phyloP scores from a whole-genome alignment of 768 basidiomycete genomes.

The Hebeloma cylindrosporum region DNA sequence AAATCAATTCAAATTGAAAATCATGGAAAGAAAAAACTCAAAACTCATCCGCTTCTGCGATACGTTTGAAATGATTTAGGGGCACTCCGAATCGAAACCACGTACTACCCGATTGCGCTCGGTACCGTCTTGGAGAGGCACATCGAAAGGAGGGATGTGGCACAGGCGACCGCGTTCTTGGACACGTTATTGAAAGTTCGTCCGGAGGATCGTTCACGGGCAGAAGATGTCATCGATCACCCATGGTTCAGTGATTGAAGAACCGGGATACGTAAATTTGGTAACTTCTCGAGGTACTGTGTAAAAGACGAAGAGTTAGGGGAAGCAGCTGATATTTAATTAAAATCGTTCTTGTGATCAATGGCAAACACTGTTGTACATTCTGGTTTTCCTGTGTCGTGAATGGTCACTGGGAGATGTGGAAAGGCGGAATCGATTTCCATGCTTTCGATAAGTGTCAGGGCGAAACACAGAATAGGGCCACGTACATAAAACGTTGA shows the following conservation, averaged over 20 bases:
- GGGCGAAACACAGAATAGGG: neutral
- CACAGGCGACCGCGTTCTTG: slow-evolving; percentile 19
- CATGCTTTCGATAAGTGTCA: neutral
- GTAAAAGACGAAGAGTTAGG: neutral
- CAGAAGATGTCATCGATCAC: slow-evolving; percentile 22
- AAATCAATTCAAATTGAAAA: too few relatives aligned
- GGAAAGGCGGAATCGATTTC: too few relatives aligned
- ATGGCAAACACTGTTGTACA: too few relatives aligned
- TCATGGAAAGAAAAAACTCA: neutral
- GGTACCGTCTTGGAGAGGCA: slow-evolving; percentile 17
- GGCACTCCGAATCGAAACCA: slow-evolving; percentile 22
- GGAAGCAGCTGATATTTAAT: neutral
- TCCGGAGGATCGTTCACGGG: slow-evolving; percentile 17
- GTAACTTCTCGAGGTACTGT: neutral
- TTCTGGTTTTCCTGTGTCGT: too few relatives aligned
- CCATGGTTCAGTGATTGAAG: slow-evolving; percentile 20
- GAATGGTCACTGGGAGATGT: too few relatives aligned
- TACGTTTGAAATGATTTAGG: too few relatives aligned
- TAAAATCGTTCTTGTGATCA: too few relatives aligned
- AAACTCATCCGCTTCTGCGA: neutral
- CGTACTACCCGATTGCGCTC: slow-evolving; percentile 24
- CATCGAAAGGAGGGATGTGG: slow-evolving; percentile 15
- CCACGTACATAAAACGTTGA: slow-evolving; percentile 35
- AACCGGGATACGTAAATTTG: neutral
- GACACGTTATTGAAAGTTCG: slow-evolving; percentile 17